Evolutionary conservation across 306 rosid species (phyloP), one percentile per base, ranked within the genome.

Genomic region (Elaeagnus macrophylla): DNA sequence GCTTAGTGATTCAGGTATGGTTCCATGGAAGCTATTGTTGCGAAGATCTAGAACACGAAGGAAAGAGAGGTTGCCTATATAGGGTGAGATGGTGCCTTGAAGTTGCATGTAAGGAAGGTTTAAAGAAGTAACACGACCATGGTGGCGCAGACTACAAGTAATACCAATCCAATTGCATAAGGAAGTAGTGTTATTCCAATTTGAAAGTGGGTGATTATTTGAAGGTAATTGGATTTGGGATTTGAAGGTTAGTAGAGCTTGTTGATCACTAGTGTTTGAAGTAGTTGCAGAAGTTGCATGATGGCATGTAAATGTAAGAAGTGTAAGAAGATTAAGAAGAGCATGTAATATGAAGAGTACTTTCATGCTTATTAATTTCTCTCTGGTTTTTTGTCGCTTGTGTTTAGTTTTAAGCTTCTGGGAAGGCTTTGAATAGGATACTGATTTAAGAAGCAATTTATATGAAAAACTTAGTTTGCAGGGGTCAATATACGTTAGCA

Each of bases 41-140:
- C 5, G 39, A 14, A 66, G 63, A 36, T 39, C 37, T 8, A 59
- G 12, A 3, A 11, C 11, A 9, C n/a, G 16, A 1, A 67, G 50
- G 9, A 67, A 67, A 38, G 72, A 67, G 8, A 67, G 48, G 39
- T 38, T 67, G 8, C 49, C 49, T 1, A 45, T 45, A 9, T 12
- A 17, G 15, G 49, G 49, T 12, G 49, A 14, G 8, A 45, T 45
- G 15, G 49, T 45, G 49, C 49, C 49, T 12, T 45, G 49, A 13
- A 45, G 49, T 45, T 13, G 15, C 49, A 45, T 45, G 49, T 45
- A 45, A 14, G 49, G 12, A 11, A 45, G 49, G 15, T 45, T 45
- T 17, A 45, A 45, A 17, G 49, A 15, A 45, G 49, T 45, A 9
- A 45, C 49, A 5, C 46, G 46, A 9, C 13, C 15, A 11, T 45